Percentiles rank a stretch among this genome's conserved stretches.
phyloP scores from a whole-genome alignment of 2,329 filamentous ascomycete genomes.

The Talaromyces sp. region DNA sequence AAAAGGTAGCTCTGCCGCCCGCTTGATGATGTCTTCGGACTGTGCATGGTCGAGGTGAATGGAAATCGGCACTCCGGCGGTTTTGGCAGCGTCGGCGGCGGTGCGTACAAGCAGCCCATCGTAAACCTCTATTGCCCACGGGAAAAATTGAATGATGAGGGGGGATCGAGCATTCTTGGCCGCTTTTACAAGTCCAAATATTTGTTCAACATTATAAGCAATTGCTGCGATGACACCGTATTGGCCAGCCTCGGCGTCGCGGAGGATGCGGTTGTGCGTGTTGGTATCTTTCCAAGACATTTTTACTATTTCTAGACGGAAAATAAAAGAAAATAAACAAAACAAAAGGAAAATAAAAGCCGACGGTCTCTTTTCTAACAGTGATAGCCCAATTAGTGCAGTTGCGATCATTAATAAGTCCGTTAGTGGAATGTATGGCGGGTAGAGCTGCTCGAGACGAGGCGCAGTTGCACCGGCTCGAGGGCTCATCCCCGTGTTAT shows the following conservation, averaged over 20 bases:
- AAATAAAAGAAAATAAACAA: too few species aligned
- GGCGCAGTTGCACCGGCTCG: too few species aligned
- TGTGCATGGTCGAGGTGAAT: slow-evolving; percentile 4
- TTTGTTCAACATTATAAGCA: slow-evolving; percentile 4
- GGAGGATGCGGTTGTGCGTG: background rate
- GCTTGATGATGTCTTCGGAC: slow-evolving; percentile 2
- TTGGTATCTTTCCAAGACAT: background rate
- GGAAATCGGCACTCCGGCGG: background rate
- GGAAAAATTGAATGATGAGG: slow-evolving; percentile 3
- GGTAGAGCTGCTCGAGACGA: too few species aligned
- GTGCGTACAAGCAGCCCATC: slow-evolving; percentile 2
- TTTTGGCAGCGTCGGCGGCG: background rate
- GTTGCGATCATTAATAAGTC: too few species aligned
- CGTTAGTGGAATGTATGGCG: too few species aligned
- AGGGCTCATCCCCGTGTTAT: too few species aligned
- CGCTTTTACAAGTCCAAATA: slow-evolving; percentile 1
- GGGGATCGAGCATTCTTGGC: background rate
- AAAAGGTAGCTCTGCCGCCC: slow-evolving; percentile 1
- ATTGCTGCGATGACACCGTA: slow-evolving; percentile 5
- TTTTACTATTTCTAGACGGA: background rate
- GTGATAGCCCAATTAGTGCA: too few species aligned
- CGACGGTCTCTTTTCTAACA: too few species aligned
- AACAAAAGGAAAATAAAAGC: too few species aligned
- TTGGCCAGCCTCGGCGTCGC: slow-evolving; percentile 28
- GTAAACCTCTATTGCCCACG: background rate